Conservation (phyloP, 257 asterid genomes). For the Ligustrum vulgare region DNA sequence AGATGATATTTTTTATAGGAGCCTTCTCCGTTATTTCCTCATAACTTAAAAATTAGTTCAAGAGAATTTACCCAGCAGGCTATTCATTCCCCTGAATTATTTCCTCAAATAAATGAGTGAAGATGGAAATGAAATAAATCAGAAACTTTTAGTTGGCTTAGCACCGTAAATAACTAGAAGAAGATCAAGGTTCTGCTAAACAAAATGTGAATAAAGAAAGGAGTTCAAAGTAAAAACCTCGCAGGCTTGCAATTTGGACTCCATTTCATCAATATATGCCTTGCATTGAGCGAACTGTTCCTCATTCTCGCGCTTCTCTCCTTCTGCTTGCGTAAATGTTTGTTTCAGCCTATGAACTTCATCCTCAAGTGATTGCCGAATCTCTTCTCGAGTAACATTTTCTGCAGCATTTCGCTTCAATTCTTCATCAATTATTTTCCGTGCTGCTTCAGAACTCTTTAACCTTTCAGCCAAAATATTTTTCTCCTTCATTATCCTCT, state of each 20-base stretch:
- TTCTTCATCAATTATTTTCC: conserved; percentile 89
- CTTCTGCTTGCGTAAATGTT: conserved; percentile 86
- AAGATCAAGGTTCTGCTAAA: not conserved
- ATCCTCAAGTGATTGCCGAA: conserved; percentile 83
- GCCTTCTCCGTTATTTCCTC: not conserved
- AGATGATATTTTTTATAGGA: not conserved
- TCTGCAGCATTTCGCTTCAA: conserved; percentile 83
- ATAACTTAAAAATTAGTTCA: not conserved
- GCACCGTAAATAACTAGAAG: not conserved
- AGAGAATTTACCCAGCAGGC: not conserved
- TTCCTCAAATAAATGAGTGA: not conserved
- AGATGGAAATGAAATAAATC: not conserved
- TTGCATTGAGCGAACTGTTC: conserved; percentile 92
- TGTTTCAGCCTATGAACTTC: conserved; percentile 80
- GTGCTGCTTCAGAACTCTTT: conserved; percentile 84
- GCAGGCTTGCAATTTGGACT: conserved; percentile 82
- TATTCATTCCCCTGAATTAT: conserved; percentile 3
- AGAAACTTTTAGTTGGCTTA: not conserved
- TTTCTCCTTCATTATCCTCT: conserved; percentile 92
- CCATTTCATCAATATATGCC: conserved; percentile 88
- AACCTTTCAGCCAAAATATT: conserved; percentile 85
- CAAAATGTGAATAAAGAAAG: not conserved
- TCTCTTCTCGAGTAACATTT: conserved; percentile 75
- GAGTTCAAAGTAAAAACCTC: conserved; percentile 52
- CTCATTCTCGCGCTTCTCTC: conserved; percentile 93